A percentile compares a stretch with the other conserved stretches of the same genome.
phyloP scores from a whole-genome alignment of 2,329 filamentous ascomycete genomes.

The Clonostachys rhizophaga region DNA sequence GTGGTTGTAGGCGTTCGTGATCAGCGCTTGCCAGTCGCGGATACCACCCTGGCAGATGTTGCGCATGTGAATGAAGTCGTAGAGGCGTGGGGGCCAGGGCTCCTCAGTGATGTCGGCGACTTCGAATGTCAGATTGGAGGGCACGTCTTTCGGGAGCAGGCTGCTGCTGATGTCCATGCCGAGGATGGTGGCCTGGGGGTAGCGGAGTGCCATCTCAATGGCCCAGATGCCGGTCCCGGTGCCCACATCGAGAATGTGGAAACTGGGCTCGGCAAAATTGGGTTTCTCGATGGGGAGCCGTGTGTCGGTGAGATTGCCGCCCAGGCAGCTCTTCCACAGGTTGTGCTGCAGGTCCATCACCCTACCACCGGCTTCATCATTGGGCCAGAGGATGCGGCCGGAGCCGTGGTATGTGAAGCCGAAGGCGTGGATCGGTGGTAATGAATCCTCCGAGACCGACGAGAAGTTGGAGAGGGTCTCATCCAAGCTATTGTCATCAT shows the following conservation, averaged over 20 bases:
- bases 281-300: slow-evolving; percentile 19
- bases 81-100: slow-evolving; percentile 25
- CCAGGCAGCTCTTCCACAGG: slow-evolving; percentile 25
- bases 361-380: slow-evolving; percentile 23
- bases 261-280: slow-evolving; percentile 1
- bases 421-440: slow-evolving; percentile 23
- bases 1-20: slow-evolving; percentile 28
- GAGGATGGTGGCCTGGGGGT: slow-evolving; percentile 30
- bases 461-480: slow-evolving; percentile 21
- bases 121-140: slow-evolving; percentile 54
- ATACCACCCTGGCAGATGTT: slow-evolving; percentile 38
- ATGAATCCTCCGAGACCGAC: slow-evolving; percentile 23
- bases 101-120: slow-evolving; percentile 51
- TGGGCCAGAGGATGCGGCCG: slow-evolving; percentile 22
- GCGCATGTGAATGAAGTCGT: slow-evolving; percentile 37
- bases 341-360: slow-evolving; percentile 23
- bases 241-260: slow-evolving; percentile 33
- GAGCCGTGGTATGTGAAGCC: slow-evolving; percentile 29
- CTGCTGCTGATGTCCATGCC: slow-evolving; percentile 34
- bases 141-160: slow-evolving; percentile 37
- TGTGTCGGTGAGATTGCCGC: slow-evolving; percentile 20
- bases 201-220: slow-evolving; percentile 31
- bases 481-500: slow-evolving; percentile 9
- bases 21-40: slow-evolving; percentile 29
- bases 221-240: slow-evolving; percentile 36